Percentiles rank a stretch among this genome's conserved stretches.
These are phyloP conservation scores for Yarrowia alimentaria DNA, from an alignment of 805 yeast species.

Conservation along the genomic window DNA sequence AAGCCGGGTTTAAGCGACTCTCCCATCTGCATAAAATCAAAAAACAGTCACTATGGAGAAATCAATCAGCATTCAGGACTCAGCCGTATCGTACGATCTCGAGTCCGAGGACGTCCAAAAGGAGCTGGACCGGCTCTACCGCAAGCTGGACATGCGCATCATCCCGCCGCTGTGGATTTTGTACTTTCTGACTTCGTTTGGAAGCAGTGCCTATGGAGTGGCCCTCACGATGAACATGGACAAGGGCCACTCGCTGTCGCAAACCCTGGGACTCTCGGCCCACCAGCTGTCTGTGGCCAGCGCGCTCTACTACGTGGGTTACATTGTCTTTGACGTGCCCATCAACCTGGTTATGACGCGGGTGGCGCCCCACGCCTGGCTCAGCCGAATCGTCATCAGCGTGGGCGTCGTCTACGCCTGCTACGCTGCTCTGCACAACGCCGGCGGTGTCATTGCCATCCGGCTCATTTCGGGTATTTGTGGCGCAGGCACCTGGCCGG, in stretches of 20 bases:
- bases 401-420: conserved; percentile 79
- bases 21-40: too few relatives aligned
- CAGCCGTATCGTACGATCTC: not conserved
- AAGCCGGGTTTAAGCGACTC: too few relatives aligned
- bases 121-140: conserved; percentile 42
- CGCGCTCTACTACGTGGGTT: conserved; percentile 80
- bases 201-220: conserved; percentile 71
- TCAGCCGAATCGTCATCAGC: conserved; percentile 69
- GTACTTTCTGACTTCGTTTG: conserved; percentile 77
- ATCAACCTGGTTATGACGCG: conserved; percentile 84
- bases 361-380: conserved; percentile 82
- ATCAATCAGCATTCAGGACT: too few relatives aligned
- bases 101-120: conserved; percentile 23
- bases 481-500: conserved; percentile 91
- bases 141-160: conserved; percentile 65
- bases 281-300: conserved; percentile 70
- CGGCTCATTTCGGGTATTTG: conserved; percentile 72
- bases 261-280: conserved; percentile 50
- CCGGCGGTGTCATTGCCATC: conserved; percentile 64
- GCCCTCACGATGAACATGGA: conserved; percentile 74
- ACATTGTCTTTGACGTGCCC: conserved; percentile 80
- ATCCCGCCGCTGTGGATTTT: conserved; percentile 81
- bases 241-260: conserved; percentile 58
- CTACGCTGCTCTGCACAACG: conserved; percentile 57
- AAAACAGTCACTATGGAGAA: too few relatives aligned